Evolutionary conservation across 176 grass and related monocot species (phyloP).

Genomic region (Pontederia paniculata): DNA sequence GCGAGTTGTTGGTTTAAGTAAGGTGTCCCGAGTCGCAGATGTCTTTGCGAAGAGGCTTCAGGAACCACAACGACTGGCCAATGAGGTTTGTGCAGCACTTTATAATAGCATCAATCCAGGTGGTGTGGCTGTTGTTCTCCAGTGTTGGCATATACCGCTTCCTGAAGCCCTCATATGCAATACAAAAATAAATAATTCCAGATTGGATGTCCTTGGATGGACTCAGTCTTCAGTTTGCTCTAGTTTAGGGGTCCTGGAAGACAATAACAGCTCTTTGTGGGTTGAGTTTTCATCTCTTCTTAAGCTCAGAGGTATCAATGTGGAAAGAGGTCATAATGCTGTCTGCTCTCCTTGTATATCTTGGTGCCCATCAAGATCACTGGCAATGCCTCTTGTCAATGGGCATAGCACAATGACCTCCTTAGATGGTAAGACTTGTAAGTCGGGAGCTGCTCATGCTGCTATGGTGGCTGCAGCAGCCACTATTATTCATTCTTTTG

Average conservation of each 20-base stretch:
- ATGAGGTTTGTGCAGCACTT: conserved; percentile 64
- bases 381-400: conserved; percentile 29
- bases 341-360: conserved; percentile 19
- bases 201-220: conserved; percentile 35
- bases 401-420: conserved; percentile 26
- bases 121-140: conserved; percentile 78
- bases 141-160: conserved; percentile 72
- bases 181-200: conserved; percentile 7
- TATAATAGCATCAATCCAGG: conserved; percentile 65
- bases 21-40: conserved; percentile 86
- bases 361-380: conserved; percentile 68
- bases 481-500: conserved; percentile 52
- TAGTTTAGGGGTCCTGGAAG: conserved; percentile 61
- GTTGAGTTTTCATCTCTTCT: conserved; percentile 66
- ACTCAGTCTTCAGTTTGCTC: conserved; percentile 40
- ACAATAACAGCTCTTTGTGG: conserved; percentile 50
- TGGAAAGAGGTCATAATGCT: conserved; percentile 24
- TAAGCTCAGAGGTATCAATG: conserved; percentile 48
- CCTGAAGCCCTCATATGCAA: conserved; percentile 58
- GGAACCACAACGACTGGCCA: conserved; percentile 63
- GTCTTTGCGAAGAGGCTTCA: conserved; percentile 86
- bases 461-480: conserved; percentile 68
- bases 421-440: conserved; percentile 23
- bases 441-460: conserved; percentile 19
- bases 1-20: conserved; percentile 87